These are phyloP conservation scores for Astrephomene gubernaculifera DNA, from an alignment of 139 green algal species.

Conservation along the genomic window DNA sequence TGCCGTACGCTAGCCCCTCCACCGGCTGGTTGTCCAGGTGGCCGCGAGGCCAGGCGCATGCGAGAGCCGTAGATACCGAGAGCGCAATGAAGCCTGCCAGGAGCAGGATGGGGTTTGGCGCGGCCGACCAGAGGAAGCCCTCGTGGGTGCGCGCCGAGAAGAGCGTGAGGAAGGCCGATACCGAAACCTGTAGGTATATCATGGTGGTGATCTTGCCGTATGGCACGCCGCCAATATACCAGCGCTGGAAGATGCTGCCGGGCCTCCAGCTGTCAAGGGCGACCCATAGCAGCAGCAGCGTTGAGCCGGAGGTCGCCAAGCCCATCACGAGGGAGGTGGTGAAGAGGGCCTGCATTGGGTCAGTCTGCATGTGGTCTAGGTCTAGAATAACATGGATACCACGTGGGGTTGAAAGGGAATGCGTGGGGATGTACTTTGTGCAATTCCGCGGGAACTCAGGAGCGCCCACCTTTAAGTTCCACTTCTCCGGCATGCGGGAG, in stretches of 20 bases:
- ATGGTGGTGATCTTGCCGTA: slow-evolving; percentile 65
- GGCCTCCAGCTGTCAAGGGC: slow-evolving; percentile 71
- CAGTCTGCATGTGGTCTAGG: too few relatives aligned
- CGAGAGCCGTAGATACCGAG: slow-evolving; percentile 77
- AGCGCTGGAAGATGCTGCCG: slow-evolving; percentile 30
- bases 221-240: slow-evolving; percentile 59
- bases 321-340: slow-evolving; percentile 78
- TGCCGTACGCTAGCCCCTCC: slow-evolving; percentile 28
- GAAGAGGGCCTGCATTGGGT: slow-evolving; percentile 73
- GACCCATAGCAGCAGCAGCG: slow-evolving; percentile 82
- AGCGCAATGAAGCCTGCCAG: slow-evolving; percentile 45
- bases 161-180: slow-evolving; percentile 90
- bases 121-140: slow-evolving; percentile 74
- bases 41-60: slow-evolving; percentile 45
- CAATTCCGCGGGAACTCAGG: too few relatives aligned
- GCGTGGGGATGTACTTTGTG: too few relatives aligned
- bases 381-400: too few relatives aligned
- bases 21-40: slow-evolving; percentile 4
- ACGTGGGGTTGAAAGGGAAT: too few relatives aligned
- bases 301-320: slow-evolving; percentile 76
- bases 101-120: slow-evolving; percentile 37
- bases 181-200: slow-evolving; percentile 59
- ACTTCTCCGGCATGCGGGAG: slow-evolving; percentile 82
- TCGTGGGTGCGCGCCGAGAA: slow-evolving; percentile 85
- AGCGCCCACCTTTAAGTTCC: slow-evolving; percentile 69